Conservation (phyloP, 345 rosid species). For the Salix viminalis region DNA sequence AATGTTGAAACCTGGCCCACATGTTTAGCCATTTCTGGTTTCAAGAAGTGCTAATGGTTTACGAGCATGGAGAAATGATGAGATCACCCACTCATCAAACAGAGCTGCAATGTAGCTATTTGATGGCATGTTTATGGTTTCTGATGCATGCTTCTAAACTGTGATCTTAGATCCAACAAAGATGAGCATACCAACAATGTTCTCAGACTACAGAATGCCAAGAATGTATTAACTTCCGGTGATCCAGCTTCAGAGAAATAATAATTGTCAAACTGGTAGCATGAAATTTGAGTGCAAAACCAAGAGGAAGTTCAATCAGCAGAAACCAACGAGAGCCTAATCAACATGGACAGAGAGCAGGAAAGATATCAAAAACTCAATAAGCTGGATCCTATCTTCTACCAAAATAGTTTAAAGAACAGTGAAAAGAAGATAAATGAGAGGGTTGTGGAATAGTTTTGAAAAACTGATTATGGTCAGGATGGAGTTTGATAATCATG, state of each 20-base stretch:
- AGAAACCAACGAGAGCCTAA: not conserved
- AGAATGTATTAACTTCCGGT: not conserved
- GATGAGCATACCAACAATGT: not conserved
- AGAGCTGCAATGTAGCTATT: constrained; percentile 42
- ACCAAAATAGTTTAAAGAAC: not conserved
- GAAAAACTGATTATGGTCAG: not conserved
- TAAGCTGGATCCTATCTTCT: constrained; percentile 72
- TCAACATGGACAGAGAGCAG: not conserved
- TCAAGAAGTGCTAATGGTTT: constrained; percentile 63
- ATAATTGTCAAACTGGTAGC: not conserved
- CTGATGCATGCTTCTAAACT: not conserved
- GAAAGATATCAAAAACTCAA: constrained; percentile 43
- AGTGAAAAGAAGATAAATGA: not conserved
- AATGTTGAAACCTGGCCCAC: constrained; percentile 46
- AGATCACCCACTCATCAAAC: constrained; percentile 69
- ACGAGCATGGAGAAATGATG: constrained; percentile 58
- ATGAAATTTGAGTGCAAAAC: not conserved
- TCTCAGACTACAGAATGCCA: not conserved
- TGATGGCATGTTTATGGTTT: constrained; percentile 5
- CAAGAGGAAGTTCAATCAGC: not conserved
- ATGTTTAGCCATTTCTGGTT: constrained; percentile 63
- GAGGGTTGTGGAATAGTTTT: not conserved
- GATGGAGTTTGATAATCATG: not conserved
- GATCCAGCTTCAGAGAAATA: not conserved
- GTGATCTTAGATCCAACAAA: not conserved